These are phyloP conservation scores for Ceratocystis cacaofunesta DNA, from an alignment of 2,329 filamentous ascomycete species.

Conservation along the genomic window DNA sequence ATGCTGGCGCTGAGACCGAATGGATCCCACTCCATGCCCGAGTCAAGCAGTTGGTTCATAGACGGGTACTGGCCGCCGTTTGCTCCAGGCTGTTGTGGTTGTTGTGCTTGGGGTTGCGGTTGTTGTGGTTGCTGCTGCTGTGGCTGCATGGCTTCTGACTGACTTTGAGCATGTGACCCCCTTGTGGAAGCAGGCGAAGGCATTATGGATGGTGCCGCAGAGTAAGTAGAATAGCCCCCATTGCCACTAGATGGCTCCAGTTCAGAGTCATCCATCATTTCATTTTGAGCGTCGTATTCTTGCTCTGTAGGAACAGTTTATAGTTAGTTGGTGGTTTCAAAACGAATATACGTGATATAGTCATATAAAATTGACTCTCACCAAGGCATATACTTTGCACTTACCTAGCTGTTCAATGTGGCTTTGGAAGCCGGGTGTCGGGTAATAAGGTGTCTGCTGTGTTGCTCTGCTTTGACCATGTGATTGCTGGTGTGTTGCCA, in stretches of 20 bases:
- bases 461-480: slow-evolving; percentile 11
- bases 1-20: slow-evolving; percentile 89
- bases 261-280: slow-evolving; percentile 74
- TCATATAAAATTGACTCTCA: too few species aligned
- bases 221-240: slow-evolving; percentile 44
- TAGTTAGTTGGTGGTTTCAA: slow-evolving; percentile 53
- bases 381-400: slow-evolving; percentile 39
- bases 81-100: slow-evolving; percentile 21
- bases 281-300: slow-evolving; percentile 84
- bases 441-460: slow-evolving; percentile 48
- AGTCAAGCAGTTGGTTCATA: slow-evolving; percentile 53
- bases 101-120: slow-evolving; percentile 18
- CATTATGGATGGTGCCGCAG: slow-evolving; percentile 12
- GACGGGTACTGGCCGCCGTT: slow-evolving; percentile 38
- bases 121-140: slow-evolving; percentile 23
- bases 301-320: slow-evolving; percentile 57
- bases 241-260: slow-evolving; percentile 43
- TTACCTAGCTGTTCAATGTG: slow-evolving; percentile 94
- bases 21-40: slow-evolving; percentile 80
- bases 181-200: slow-evolving; percentile 34
- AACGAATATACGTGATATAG: slow-evolving; percentile 19
- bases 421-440: slow-evolving; percentile 70
- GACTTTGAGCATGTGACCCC: slow-evolving; percentile 25
- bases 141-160: slow-evolving; percentile 22
- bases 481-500: slow-evolving; percentile 11